Evolutionary conservation across 192 early-diverging fungal genomes (phyloP), one percentile per base, ranked within the genome.

Genomic region (Coemansia umbellata): DNA sequence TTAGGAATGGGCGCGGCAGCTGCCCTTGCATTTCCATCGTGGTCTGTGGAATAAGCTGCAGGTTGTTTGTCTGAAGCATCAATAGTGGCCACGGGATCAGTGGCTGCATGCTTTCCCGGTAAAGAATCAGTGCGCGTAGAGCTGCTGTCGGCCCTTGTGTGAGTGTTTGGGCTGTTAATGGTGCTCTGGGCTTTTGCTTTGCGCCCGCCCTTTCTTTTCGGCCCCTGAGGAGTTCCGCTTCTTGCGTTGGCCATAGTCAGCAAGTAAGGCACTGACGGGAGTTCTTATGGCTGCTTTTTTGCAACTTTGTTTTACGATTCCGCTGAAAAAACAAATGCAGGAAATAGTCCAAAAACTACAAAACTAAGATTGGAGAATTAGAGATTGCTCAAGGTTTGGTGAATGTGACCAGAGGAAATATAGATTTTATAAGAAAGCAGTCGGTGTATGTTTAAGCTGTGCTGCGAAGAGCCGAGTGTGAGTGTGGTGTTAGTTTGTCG

Each of bases 231-330:
- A 15, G 52, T 33, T 44, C 52, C 31, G 32, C 63, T 36, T 19
- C 50, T 59, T 50, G 52, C 57, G 40, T 48, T 60, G 36, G 42
- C 69, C 69, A 71, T 71, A 11, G n/a, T 8, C n/a, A 31, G n/a
- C 26, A 28, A 28, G n/a, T n/a, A n/a, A n/a, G n/a, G n/a, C n/a
- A n/a, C n/a, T n/a, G n/a, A n/a, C n/a, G n/a, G n/a, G n/a, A n/a
- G n/a, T n/a, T n/a, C n/a, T n/a, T n/a, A n/a, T n/a, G n/a, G n/a
- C n/a, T n/a, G n/a, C n/a, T n/a, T n/a, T n/a, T n/a, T n/a, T n/a
- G n/a, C n/a, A n/a, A n/a, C n/a, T n/a, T n/a, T n/a, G n/a, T n/a
- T n/a, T n/a, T n/a, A n/a, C n/a, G n/a, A n/a, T n/a, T n/a, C n/a
- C n/a, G n/a, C n/a, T n/a, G n/a, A n/a, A n/a, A n/a, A n/a, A n/a